Percentiles rank a stretch among this genome's conserved stretches.
Evolutionary conservation across 495 filamentous ascomycete species (phyloP).

Genomic region (Bacidia gigantensis): DNA sequence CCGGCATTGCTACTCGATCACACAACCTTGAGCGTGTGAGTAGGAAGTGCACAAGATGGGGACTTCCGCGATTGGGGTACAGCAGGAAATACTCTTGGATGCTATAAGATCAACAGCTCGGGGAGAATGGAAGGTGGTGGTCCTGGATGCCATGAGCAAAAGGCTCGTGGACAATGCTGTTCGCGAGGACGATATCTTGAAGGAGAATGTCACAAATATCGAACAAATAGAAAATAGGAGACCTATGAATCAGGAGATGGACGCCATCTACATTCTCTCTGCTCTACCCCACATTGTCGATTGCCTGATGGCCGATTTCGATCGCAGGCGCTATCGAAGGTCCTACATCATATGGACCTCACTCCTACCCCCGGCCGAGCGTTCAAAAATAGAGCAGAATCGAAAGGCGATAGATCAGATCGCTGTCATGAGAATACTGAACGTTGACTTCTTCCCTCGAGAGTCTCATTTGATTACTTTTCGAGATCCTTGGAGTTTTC

Average conservation of each 20-base stretch:
- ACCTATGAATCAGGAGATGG: conserved; percentile 68
- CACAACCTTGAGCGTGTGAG: background rate
- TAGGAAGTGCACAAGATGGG: conserved; percentile 26
- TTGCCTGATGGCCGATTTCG: conserved; percentile 84
- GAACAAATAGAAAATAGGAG: conserved; percentile 80
- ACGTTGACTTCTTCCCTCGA: conserved; percentile 75
- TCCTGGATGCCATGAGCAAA: conserved; percentile 67
- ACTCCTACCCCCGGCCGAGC: conserved; percentile 42
- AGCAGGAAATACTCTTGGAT: conserved; percentile 43
- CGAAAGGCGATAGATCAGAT: conserved; percentile 56
- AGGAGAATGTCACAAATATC: conserved; percentile 87
- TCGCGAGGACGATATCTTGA: conserved; percentile 90
- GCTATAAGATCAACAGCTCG: conserved; percentile 44
- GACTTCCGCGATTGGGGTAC: conserved; percentile 37
- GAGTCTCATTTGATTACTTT: conserved; percentile 89
- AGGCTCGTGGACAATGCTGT: conserved; percentile 75
- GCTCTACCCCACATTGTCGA: conserved; percentile 77
- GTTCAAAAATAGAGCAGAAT: conserved; percentile 43
- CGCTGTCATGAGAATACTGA: conserved; percentile 55
- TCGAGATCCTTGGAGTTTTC: conserved; percentile 88
- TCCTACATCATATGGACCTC: conserved; percentile 76
- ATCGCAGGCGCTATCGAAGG: conserved; percentile 61
- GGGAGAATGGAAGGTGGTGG: conserved; percentile 81
- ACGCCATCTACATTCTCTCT: conserved; percentile 83
- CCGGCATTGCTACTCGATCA: background rate